Evolutionary conservation across 139 green algal genomes (phyloP).

Genomic region (Diplosphaera chodatii): DNA sequence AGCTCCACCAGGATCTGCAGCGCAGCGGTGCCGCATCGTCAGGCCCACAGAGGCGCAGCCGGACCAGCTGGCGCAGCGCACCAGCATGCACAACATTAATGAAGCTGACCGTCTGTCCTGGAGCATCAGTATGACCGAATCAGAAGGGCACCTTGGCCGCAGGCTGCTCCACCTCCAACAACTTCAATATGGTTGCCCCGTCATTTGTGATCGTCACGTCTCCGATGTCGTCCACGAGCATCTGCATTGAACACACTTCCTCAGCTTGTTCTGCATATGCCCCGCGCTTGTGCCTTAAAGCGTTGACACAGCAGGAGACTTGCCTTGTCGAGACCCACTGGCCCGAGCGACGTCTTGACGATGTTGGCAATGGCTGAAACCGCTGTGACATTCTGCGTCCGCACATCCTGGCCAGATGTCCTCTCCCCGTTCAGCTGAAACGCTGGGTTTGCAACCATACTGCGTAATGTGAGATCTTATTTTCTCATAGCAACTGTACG

Average conservation of each 20-base stretch:
- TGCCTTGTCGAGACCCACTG: slow-evolving; percentile 97
- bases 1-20: slow-evolving; percentile 97
- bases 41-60: no score
- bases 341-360: slow-evolving; percentile 91
- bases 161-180: slow-evolving; percentile 97
- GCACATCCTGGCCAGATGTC: slow-evolving; percentile 86
- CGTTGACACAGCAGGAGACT: neutral
- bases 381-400: slow-evolving; percentile 89
- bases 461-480: neutral
- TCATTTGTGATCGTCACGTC: slow-evolving; percentile 99
- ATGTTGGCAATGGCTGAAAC: slow-evolving; percentile 94
- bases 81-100: no score
- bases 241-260: slow-evolving; percentile 48
- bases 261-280: no score
- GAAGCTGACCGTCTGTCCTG: no score
- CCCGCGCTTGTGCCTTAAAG: no score
- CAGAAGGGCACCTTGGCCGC: slow-evolving; percentile 84
- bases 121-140: no score
- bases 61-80: no score
- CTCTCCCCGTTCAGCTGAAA: slow-evolving; percentile 75
- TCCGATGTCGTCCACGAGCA: slow-evolving; percentile 99
- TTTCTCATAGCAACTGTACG: no score
- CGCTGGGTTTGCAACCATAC: slow-evolving; percentile 10
- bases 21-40: no score
- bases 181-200: slow-evolving; percentile 96